Evolutionary conservation across 1,284 basidiomycete genomes (phyloP).

Genomic region (Irpex rosettiformis): DNA sequence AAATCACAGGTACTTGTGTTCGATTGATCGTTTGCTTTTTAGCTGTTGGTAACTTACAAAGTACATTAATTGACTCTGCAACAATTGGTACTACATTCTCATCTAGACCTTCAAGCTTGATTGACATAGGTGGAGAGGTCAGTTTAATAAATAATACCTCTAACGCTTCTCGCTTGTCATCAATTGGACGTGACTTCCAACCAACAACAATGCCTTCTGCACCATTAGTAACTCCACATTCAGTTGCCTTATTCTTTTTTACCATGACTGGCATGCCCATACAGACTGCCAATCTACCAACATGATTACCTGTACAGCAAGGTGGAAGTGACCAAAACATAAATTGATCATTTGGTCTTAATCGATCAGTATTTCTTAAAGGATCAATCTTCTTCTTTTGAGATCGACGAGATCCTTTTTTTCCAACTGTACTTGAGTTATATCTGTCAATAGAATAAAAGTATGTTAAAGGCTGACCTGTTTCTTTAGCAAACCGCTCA

Average conservation of each 20-base stretch:
- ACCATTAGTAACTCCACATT: slow-evolving; percentile 37
- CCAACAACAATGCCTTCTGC: slow-evolving; percentile 33
- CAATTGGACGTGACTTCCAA: slow-evolving; percentile 24
- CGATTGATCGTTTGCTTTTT: slow-evolving; percentile 4
- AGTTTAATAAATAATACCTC: slow-evolving; percentile 35
- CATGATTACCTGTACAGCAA: slow-evolving; percentile 19
- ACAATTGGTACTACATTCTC: slow-evolving; percentile 36
- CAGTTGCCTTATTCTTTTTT: slow-evolving; percentile 32
- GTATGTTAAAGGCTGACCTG: slow-evolving; percentile 20
- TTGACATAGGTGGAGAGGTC: background rate
- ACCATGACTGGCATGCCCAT: slow-evolving; percentile 39
- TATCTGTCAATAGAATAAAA: slow-evolving; percentile 30
- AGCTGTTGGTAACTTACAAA: slow-evolving; percentile 24
- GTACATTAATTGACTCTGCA: slow-evolving; percentile 7
- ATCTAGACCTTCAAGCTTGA: slow-evolving; percentile 31
- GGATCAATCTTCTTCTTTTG: slow-evolving; percentile 1
- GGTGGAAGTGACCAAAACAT: slow-evolving; percentile 27
- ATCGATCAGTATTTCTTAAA: slow-evolving; percentile 2
- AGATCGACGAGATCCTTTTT: background rate
- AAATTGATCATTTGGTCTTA: slow-evolving; percentile 19
- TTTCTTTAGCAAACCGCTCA: slow-evolving; percentile 27
- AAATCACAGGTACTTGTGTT: slow-evolving; percentile 17
- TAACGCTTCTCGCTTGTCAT: slow-evolving; percentile 20
- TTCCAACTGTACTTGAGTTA: background rate
- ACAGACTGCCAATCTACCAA: slow-evolving; percentile 32